Evolutionary conservation across 176 grass and related monocot species (phyloP), one percentile per base, ranked within the genome.

Genomic region (Musa schizocarpa): DNA sequence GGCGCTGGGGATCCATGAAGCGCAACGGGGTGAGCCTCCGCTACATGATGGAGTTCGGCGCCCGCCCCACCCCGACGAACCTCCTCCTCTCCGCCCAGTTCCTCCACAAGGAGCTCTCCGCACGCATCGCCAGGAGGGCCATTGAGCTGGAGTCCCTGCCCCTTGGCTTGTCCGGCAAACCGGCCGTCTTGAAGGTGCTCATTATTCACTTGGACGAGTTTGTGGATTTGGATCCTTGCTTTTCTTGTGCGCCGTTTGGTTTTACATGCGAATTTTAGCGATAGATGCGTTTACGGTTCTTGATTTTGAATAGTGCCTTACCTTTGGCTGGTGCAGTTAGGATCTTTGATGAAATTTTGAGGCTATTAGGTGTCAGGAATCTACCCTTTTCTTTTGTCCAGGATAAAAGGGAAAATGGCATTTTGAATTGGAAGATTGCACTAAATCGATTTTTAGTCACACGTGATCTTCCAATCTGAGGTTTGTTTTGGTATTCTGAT

Each of bases 11-110:
- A 29, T 72, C 78, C 71, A 92, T 96, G 93, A 96, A 96, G 83
- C 87, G 86, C 77, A 92, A 81, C 0, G 93, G 93, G 73, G 93
- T 96, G 73, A 92, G 79, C 67, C 75, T 96, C 89, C 74, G 93
- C 65, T 96, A 92, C 89, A 96, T 96, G 93, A 96, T 86, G 93
- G 93, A 96, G 93, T 96, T 96, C 81, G 89, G 93, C 22, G 87
- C 89, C 54, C 76, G 77, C 48, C 90, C 87, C 57, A 90, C 68
- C 58, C 68, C 75, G 66, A 82, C 72, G 22, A 96, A 92, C 63
- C 85, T 96, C 12, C 83, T 96, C 12, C 73, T 96, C 89, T 90
- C 93, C 26, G 87, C 93, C 9, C 93, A 96, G 83, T 96, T 96
- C 80, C 85, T 96, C 53, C 89, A 90, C 13, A 92, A 77, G 85